phyloP scores from a whole-genome alignment of 768 basidiomycete genomes.

The Sarcodon aspratus region DNA sequence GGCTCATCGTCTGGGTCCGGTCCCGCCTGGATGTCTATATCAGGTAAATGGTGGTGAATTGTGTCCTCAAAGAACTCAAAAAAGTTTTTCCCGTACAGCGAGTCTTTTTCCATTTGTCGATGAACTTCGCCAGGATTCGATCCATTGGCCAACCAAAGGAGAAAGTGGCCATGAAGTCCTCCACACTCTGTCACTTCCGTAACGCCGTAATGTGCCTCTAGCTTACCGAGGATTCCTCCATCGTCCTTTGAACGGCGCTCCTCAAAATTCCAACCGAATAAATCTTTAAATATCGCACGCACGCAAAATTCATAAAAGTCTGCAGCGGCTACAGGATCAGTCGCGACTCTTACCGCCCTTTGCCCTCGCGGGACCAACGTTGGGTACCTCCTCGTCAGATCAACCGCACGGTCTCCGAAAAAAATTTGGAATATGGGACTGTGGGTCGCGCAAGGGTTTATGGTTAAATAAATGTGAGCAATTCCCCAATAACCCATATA shows the following conservation, averaged over 20 bases:
- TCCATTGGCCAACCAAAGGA: slow-evolving; percentile 17
- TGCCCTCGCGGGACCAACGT: slow-evolving; percentile 3
- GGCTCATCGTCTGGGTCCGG: slow-evolving; percentile 13
- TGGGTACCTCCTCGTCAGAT: slow-evolving; percentile 12
- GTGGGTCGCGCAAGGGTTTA: slow-evolving; percentile 12
- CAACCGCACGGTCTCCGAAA: slow-evolving; percentile 6
- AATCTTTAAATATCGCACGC: slow-evolving; percentile 12
- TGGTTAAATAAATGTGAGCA: slow-evolving; percentile 15
- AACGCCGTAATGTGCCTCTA: slow-evolving; percentile 19
- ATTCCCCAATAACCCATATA: slow-evolving; percentile 20
- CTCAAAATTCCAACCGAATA: slow-evolving; percentile 18
- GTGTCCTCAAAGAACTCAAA: slow-evolving; percentile 22
- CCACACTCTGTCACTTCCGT: slow-evolving; percentile 17
- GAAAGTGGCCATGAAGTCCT: slow-evolving; percentile 20
- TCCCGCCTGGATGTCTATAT: slow-evolving; percentile 10
- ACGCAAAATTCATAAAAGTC: slow-evolving; percentile 21
- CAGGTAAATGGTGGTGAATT: slow-evolving; percentile 19
- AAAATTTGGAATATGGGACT: slow-evolving; percentile 21
- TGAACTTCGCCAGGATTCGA: slow-evolving; percentile 22
- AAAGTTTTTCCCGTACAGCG: slow-evolving; percentile 11
- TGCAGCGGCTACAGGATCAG: slow-evolving; percentile 24
- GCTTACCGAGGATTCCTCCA: slow-evolving; percentile 20
- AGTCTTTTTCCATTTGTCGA: slow-evolving; percentile 5
- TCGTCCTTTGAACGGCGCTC: background rate
- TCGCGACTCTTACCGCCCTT: slow-evolving; percentile 15